These are phyloP conservation scores for Rhizophagus sp. DNA, from an alignment of 192 early-diverging fungal species.

Conservation along the genomic window DNA sequence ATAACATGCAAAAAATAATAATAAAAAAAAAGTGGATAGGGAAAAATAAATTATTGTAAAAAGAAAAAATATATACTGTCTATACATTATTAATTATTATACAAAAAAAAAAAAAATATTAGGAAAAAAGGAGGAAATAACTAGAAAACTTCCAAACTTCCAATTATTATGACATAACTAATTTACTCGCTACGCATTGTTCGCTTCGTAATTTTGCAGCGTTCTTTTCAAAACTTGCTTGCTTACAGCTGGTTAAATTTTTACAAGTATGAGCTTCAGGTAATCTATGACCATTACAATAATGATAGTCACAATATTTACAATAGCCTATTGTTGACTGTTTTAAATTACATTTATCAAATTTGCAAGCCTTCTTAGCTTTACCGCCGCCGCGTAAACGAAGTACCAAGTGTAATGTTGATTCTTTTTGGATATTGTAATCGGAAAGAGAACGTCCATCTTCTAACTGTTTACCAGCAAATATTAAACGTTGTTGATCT, in stretches of 20 bases:
- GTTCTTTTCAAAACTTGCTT: constrained; percentile 59
- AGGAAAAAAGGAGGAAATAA: too few species aligned
- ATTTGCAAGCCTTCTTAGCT: constrained; percentile 37
- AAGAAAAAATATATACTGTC: too few species aligned
- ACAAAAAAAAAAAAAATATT: too few species aligned
- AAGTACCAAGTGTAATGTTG: constrained; percentile 75
- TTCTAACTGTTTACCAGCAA: constrained; percentile 83
- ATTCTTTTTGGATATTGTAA: constrained; percentile 88
- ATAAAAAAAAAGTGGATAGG: too few species aligned
- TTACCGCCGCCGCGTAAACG: constrained; percentile 74
- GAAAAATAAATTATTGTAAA: too few species aligned
- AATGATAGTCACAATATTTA: constrained; percentile 60
- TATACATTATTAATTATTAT: too few species aligned
- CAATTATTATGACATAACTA: constrained; percentile 42
- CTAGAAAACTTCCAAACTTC: too few species aligned
- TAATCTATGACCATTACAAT: constrained; percentile 70
- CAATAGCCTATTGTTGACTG: constrained; percentile 74
- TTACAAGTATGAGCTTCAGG: constrained; percentile 75
- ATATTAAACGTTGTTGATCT: constrained; percentile 82
- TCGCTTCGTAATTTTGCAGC: constrained; percentile 64
- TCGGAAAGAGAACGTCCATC: constrained; percentile 73
- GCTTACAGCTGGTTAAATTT: constrained; percentile 62
- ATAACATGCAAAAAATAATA: too few species aligned
- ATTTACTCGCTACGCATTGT: constrained; percentile 73
- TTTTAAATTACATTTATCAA: constrained; percentile 50